Percentiles rank a stretch among this genome's conserved stretches.
Conservation (phyloP, 2,329 filamentous ascomycete genomes). For the Xylariomycetidae sp. region DNA sequence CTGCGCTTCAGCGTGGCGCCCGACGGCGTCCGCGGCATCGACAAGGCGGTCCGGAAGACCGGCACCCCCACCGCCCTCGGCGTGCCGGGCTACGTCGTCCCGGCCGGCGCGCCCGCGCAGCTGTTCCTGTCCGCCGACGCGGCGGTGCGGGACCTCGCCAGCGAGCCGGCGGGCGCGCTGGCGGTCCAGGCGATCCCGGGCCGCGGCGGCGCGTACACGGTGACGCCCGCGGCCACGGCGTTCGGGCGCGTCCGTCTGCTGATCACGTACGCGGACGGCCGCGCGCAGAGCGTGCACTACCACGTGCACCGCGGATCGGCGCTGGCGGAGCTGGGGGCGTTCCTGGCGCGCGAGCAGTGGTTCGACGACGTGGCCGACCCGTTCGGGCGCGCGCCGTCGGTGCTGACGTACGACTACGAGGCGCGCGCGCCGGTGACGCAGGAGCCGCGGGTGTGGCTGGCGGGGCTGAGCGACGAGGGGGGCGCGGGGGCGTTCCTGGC, state of each 20-base stretch:
- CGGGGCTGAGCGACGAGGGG: slow-evolving; percentile 54
- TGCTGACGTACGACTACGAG: slow-evolving; percentile 52
- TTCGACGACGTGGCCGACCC: slow-evolving; percentile 46
- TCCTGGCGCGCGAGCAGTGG: slow-evolving; percentile 48
- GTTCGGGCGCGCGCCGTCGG: slow-evolving; percentile 47
- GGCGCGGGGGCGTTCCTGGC: slow-evolving; percentile 52
- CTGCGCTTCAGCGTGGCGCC: slow-evolving; percentile 43
- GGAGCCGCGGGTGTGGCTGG: slow-evolving; percentile 49
- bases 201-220: slow-evolving; percentile 27
- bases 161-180: slow-evolving; percentile 33
- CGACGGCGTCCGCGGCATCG: slow-evolving; percentile 39
- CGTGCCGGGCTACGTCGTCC: slow-evolving; percentile 49
- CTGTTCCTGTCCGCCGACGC: slow-evolving; percentile 39
- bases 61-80: slow-evolving; percentile 44
- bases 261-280: slow-evolving; percentile 41
- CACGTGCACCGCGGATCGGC: slow-evolving; percentile 43
- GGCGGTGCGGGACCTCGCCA: slow-evolving; percentile 32
- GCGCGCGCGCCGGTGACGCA: slow-evolving; percentile 35
- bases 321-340: slow-evolving; percentile 41
- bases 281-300: slow-evolving; percentile 50
- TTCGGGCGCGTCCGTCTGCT: slow-evolving; percentile 46
- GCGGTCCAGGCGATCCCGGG: slow-evolving; percentile 22
- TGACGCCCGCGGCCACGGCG: slow-evolving; percentile 34
- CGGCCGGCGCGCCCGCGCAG: slow-evolving; percentile 37
- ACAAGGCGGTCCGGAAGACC: slow-evolving; percentile 36